These are phyloP conservation scores for Fonsecaea monophora DNA, from an alignment of 2,329 filamentous ascomycete species.

Conservation along the genomic window DNA sequence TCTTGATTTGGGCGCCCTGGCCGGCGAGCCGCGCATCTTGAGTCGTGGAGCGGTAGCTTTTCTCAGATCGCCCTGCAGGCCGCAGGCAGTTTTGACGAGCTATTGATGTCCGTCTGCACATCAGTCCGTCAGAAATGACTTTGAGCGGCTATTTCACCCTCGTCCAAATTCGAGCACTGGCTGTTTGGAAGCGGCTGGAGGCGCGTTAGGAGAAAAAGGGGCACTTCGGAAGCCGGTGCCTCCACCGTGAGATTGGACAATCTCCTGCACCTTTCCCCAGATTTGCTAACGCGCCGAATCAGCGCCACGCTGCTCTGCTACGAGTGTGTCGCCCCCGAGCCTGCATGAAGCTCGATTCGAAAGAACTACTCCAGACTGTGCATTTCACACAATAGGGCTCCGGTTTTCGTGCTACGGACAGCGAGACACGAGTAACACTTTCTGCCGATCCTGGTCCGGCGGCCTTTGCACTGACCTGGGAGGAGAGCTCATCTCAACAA, in stretches of 20 bases:
- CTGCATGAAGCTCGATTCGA: constrained; percentile 19
- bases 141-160: constrained; percentile 18
- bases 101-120: background rate
- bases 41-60: constrained; percentile 1
- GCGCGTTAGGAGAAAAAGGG: constrained; percentile 17
- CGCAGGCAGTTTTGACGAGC: background rate
- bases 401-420: constrained; percentile 5
- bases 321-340: constrained; percentile 6
- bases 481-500: constrained; percentile 27
- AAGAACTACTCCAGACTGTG: constrained; percentile 9
- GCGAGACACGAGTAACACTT: background rate
- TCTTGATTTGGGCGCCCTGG: background rate
- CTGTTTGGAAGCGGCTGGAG: constrained; percentile 15
- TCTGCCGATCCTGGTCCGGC: constrained; percentile 1
- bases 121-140: constrained; percentile 8
- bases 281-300: constrained; percentile 33
- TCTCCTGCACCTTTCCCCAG: constrained; percentile 36
- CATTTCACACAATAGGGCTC: constrained; percentile 8
- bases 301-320: constrained; percentile 18
- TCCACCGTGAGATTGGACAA: constrained; percentile 36
- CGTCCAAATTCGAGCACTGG: constrained; percentile 9
- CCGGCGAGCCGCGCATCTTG: constrained; percentile 4
- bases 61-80: background rate
- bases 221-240: constrained; percentile 27
- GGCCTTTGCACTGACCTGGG: background rate